phyloP scores from a whole-genome alignment of 352 stramenopile genomes.

The Pythium myriotylum region DNA sequence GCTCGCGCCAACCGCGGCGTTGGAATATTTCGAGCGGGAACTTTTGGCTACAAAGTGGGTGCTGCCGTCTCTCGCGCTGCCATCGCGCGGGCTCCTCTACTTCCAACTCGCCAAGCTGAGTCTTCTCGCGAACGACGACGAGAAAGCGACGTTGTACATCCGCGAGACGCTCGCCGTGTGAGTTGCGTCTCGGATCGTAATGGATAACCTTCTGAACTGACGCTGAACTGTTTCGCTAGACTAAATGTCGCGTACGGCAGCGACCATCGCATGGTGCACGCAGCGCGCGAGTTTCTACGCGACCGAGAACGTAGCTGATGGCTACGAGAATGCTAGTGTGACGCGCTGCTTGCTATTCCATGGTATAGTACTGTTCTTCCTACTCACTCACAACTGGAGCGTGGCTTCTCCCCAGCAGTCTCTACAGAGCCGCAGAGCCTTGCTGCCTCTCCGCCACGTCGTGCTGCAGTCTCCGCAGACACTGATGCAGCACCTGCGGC shows the following conservation, averaged over 20 bases:
- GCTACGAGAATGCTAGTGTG: not conserved
- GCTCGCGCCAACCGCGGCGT: not conserved
- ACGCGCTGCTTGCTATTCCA: too few species aligned
- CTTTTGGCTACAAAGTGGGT: constrained; percentile 14
- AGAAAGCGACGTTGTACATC: constrained; percentile 5
- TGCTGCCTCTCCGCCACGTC: constrained; percentile 14
- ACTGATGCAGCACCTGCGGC: constrained; percentile 28
- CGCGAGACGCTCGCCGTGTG: constrained; percentile 19
- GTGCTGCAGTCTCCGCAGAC: constrained; percentile 20
- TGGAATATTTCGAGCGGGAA: constrained; percentile 19
- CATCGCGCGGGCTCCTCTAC: constrained; percentile 19
- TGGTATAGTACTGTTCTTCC: too few species aligned
- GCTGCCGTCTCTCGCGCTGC: constrained; percentile 15
- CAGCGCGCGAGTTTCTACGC: constrained; percentile 3
- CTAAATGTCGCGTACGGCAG: constrained; percentile 18
- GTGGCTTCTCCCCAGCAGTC: constrained; percentile 28
- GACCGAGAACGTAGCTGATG: not conserved
- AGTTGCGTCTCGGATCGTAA: not conserved
- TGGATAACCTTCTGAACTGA: not conserved
- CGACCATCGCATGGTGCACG: constrained; percentile 13
- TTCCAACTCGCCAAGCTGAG: constrained; percentile 25
- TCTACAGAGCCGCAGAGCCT: constrained; percentile 26
- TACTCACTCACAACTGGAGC: constrained; percentile 15
- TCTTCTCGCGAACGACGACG: not conserved
- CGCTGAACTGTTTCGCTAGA: not conserved